Conservation (phyloP, 164 flowering plant genomes). For the Liriodendron chinense region DNA sequence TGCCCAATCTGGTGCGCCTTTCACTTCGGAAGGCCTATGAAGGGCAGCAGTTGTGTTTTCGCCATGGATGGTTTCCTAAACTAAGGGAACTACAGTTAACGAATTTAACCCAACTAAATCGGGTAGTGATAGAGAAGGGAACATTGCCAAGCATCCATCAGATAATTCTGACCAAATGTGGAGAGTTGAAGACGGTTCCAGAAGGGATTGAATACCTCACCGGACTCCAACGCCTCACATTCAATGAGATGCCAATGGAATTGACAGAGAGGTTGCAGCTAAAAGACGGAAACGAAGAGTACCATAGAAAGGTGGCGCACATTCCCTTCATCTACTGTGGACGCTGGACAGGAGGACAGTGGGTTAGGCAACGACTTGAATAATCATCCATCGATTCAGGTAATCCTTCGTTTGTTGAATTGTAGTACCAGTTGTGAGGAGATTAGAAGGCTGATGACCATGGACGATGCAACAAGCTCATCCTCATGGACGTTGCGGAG, state of each 20-base stretch:
- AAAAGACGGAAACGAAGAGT: not conserved
- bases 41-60: not conserved
- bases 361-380: not conserved
- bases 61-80: not conserved
- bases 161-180: not conserved
- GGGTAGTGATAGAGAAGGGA: not conserved
- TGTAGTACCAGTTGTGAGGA: too few species aligned
- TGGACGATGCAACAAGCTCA: too few species aligned
- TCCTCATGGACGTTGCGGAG: too few species aligned
- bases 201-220: not conserved
- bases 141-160: constrained; percentile 3
- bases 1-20: constrained; percentile 16
- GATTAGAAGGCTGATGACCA: too few species aligned
- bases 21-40: not conserved
- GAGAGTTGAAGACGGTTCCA: constrained; percentile 2
- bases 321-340: not conserved
- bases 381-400: too few species aligned
- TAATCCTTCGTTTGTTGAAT: too few species aligned
- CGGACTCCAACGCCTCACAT: not conserved
- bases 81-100: not conserved
- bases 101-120: not conserved
- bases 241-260: not conserved
- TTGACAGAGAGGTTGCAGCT: not conserved
- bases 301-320: constrained; percentile 1
- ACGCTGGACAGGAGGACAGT: not conserved